A percentile compares a stretch with the other conserved stretches of the same genome.
phyloP scores from a whole-genome alignment of 768 basidiomycete species.

The Panaeolus papilionaceus region DNA sequence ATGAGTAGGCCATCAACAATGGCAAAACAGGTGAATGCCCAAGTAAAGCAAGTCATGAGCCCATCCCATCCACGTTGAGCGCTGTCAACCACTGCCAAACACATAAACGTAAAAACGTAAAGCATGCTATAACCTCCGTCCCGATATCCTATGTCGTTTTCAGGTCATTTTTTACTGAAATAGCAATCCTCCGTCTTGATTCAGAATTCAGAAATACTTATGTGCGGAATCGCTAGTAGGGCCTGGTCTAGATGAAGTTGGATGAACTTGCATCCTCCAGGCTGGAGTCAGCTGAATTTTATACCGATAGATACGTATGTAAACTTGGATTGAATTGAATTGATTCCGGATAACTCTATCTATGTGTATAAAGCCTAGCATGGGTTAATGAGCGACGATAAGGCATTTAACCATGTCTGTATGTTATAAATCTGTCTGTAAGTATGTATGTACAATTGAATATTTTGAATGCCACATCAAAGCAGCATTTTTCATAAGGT shows the following conservation, averaged over 20 bases:
- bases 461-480: not conserved
- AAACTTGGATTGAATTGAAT: too few species aligned
- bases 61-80: too few species aligned
- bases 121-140: not conserved
- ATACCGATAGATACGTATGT: too few species aligned
- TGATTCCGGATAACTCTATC: not conserved
- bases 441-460: conserved; percentile 4
- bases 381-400: not conserved
- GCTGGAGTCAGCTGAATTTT: not conserved
- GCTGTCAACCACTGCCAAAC: not conserved
- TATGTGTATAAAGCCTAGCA: not conserved
- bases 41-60: too few species aligned
- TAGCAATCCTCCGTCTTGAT: not conserved
- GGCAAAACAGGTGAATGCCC: too few species aligned
- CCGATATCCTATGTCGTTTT: too few species aligned
- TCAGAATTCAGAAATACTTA: too few species aligned
- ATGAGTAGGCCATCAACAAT: not conserved
- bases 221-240: too few species aligned
- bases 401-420: not conserved
- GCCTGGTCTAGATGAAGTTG: too few species aligned
- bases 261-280: not conserved
- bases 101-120: not conserved
- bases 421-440: not conserved
- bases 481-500: not conserved
- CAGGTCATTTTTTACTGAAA: not conserved